Percentiles rank a stretch among this genome's conserved stretches.
These are phyloP conservation scores for Plasmodium cynomolgi DNA, from an alignment of 169 alveolate genomes.

Conservation along the genomic window DNA sequence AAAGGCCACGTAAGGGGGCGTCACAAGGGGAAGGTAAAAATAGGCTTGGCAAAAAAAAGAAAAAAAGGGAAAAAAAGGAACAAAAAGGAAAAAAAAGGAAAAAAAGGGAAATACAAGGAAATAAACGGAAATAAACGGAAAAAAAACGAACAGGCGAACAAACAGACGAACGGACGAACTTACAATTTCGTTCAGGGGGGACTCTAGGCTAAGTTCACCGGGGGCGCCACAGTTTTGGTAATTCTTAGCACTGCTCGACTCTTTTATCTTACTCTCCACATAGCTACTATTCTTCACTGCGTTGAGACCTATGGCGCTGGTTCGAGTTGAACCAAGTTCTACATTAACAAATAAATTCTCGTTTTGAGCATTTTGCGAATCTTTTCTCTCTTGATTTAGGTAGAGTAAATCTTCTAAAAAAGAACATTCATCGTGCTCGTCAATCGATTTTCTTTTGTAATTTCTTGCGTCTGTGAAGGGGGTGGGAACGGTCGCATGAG, in stretches of 20 bases:
- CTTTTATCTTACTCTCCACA: slow-evolving; percentile 13
- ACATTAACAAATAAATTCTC: slow-evolving; percentile 27
- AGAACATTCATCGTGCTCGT: slow-evolving; percentile 60
- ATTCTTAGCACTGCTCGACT: slow-evolving; percentile 14
- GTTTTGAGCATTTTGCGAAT: slow-evolving; percentile 6
- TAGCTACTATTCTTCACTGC: not conserved
- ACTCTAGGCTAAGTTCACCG: slow-evolving; percentile 28
- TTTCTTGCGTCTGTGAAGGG: slow-evolving; percentile 42
- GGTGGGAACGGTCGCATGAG: not conserved
- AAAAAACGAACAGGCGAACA: not conserved
- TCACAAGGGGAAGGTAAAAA: not conserved
- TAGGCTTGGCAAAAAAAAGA: not conserved
- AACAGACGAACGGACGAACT: not conserved
- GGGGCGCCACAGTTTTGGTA: not conserved
- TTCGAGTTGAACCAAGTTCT: slow-evolving; percentile 51
- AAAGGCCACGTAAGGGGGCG: not conserved
- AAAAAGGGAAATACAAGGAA: no score
- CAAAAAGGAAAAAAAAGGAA: no score
- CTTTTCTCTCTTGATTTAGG: slow-evolving; percentile 36
- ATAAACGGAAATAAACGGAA: not conserved
- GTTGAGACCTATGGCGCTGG: slow-evolving; percentile 52
- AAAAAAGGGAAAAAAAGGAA: no score
- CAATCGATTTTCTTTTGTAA: slow-evolving; percentile 71
- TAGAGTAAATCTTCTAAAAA: slow-evolving; percentile 49
- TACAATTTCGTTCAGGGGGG: slow-evolving; percentile 71